Evolutionary conservation across 805 yeast genomes (phyloP).

Genomic region (Myxozyma sirexii): DNA sequence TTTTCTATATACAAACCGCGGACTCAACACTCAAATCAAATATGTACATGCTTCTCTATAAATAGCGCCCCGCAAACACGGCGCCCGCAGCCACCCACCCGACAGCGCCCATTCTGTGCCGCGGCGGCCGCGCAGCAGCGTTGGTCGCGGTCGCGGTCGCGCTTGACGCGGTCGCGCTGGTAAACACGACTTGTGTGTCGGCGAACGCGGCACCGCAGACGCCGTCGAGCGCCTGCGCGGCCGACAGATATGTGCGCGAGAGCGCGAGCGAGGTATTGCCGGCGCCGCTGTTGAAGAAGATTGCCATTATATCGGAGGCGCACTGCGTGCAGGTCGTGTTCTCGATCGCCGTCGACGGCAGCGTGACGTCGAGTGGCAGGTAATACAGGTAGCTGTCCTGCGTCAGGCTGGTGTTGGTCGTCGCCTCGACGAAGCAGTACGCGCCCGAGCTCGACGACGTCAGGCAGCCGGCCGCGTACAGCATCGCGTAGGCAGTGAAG

Average conservation of each 20-base stretch:
- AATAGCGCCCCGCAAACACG: not conserved
- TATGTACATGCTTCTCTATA: too few species aligned
- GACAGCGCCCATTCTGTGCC: too few species aligned
- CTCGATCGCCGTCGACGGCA: conserved; percentile 31
- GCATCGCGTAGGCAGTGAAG: conserved; percentile 37
- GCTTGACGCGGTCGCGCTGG: not conserved
- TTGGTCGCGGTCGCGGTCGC: not conserved
- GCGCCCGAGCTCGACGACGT: conserved; percentile 17
- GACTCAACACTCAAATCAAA: too few species aligned
- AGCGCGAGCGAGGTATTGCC: conserved; percentile 35
- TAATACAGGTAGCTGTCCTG: conserved; percentile 40
- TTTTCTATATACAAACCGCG: too few species aligned
- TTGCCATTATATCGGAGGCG: conserved; percentile 36
- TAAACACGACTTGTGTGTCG: conserved; percentile 7
- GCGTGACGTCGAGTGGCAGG: conserved; percentile 39
- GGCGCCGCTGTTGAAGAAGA: conserved; percentile 35
- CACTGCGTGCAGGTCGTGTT: conserved; percentile 38
- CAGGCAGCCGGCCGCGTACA: conserved; percentile 40
- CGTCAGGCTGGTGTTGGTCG: conserved; percentile 29
- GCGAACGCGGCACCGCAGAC: conserved; percentile 31
- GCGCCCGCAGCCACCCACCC: not conserved
- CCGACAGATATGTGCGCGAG: conserved; percentile 39
- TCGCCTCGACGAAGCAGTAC: conserved; percentile 41
- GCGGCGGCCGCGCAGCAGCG: too few species aligned
- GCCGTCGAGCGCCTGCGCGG: conserved; percentile 34